phyloP scores from a whole-genome alignment of 805 yeast genomes.

The Teunomyces aglyptinius region DNA sequence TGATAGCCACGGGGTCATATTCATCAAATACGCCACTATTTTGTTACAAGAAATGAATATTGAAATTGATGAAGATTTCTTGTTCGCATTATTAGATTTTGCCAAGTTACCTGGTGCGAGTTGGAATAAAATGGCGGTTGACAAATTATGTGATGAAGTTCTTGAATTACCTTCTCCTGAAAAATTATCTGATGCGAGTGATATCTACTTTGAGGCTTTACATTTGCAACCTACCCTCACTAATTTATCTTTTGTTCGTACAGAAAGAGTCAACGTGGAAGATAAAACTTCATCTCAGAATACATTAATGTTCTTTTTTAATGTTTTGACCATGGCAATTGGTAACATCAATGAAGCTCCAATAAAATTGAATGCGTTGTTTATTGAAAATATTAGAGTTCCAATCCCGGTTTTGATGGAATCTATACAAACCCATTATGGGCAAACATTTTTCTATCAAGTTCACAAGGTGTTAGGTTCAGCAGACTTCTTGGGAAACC shows the following conservation, averaged over 20 bases:
- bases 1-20: slow-evolving; percentile 84
- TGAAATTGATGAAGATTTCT: slow-evolving; percentile 91
- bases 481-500: slow-evolving; percentile 95
- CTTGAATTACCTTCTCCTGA: slow-evolving; percentile 72
- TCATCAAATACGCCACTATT: slow-evolving; percentile 87
- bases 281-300: slow-evolving; percentile 60
- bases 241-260: slow-evolving; percentile 86
- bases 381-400: slow-evolving; percentile 85
- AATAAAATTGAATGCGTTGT: slow-evolving; percentile 78
- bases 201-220: slow-evolving; percentile 86
- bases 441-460: slow-evolving; percentile 89
- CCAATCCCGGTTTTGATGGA: slow-evolving; percentile 72
- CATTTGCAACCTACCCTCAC: slow-evolving; percentile 90
- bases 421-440: slow-evolving; percentile 78
- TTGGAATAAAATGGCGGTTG: slow-evolving; percentile 53
- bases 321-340: slow-evolving; percentile 91
- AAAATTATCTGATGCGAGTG: slow-evolving; percentile 54
- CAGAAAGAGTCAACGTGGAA: slow-evolving; percentile 70
- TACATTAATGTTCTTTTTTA: slow-evolving; percentile 71
- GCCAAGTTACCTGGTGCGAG: slow-evolving; percentile 77
- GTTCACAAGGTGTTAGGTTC: slow-evolving; percentile 91
- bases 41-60: slow-evolving; percentile 87
- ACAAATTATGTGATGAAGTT: slow-evolving; percentile 58
- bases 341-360: slow-evolving; percentile 98
- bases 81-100: slow-evolving; percentile 78